Base-by-base conservation (phyloP, 1,139 yeast genomes). In the Wickerhamiella infanticola region DNA sequence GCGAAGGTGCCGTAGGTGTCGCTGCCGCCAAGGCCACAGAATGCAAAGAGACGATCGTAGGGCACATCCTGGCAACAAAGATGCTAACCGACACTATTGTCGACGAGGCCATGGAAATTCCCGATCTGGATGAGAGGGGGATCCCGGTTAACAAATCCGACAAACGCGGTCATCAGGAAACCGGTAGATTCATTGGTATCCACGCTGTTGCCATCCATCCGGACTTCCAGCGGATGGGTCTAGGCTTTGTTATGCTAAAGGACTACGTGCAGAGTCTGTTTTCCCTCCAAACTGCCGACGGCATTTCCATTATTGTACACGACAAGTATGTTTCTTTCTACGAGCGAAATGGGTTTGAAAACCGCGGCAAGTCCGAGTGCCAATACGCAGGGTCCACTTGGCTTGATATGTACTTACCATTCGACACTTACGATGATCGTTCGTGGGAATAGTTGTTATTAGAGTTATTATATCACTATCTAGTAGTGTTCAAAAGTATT, bases 201-300 rank as follows among this genome's bases (percentile, higher is more conserved):
- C 97, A 90, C 61, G 78, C 93, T 3, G 69, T 90, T 43, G 88
- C 78, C 4, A 75, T 90, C 37, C 78, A 77, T 54, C 84, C 90
- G 27, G 77, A 77, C 40, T 84, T 79, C 74, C 85, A 81, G 61
- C 83, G 86, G 48, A 75, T 77, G 63, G 82, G 81, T 58, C 69
- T 90, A 51, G 97, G 94, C 7, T 77, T 94, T 13, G 68, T 85
- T 51, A 66, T 90, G 59, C 65, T 88, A 59, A 86, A 82, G 55
- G 98, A 90, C 65, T 90, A 84, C 64, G 75, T 88, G 52, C 96
- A 90, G 63, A 84, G 88, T 57, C 69, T 90, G 63, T 76, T 86
- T 40, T 85, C 86, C 60, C 94, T 85, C 60, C 85, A 80, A 55
- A 77, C 85, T 53, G 96, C 94, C 45, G 84, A 79, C 54, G 73